Conservation (phyloP, 306 rosid genomes). For the Amphicarpaea edgeworthii region DNA sequence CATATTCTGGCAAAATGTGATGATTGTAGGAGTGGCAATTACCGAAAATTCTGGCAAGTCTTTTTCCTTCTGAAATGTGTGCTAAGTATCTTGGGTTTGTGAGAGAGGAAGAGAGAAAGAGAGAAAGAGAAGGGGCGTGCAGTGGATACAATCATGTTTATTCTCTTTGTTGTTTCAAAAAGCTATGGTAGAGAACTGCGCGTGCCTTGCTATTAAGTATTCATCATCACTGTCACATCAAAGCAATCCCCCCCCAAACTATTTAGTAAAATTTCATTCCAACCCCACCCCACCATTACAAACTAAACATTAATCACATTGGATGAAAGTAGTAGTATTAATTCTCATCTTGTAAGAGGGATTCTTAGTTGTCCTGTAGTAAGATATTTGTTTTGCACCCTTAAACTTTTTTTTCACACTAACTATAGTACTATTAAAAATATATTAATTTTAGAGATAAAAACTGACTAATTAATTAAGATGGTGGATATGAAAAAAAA, state of each 20-base stretch:
- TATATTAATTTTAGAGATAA: background rate
- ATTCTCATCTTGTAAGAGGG: background rate
- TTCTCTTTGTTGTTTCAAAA: slow-evolving; percentile 76
- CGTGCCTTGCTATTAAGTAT: slow-evolving; percentile 73
- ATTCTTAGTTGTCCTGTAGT: background rate
- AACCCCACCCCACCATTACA: slow-evolving; percentile 28
- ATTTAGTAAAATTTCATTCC: slow-evolving; percentile 11
- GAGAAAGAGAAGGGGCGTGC: slow-evolving; percentile 69
- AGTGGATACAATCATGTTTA: slow-evolving; percentile 67
- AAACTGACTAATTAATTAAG: background rate
- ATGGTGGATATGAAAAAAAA: background rate
- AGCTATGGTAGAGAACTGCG: slow-evolving; percentile 56
- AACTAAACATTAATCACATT: background rate
- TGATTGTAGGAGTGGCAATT: slow-evolving; percentile 71
- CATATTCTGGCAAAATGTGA: slow-evolving; percentile 64
- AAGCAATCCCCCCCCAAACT: slow-evolving; percentile 37
- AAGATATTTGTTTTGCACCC: background rate
- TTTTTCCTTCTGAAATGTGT: slow-evolving; percentile 63
- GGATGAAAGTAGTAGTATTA: no score
- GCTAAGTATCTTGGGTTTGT: slow-evolving; percentile 54
- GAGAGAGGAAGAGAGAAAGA: slow-evolving; percentile 45
- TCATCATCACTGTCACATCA: slow-evolving; percentile 74
- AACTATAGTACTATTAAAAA: background rate
- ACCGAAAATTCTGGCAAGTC: slow-evolving; percentile 60
- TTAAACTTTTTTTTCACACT: background rate